These are phyloP conservation scores for Termitomyces sp. DNA, from an alignment of 768 basidiomycete genomes.

Conservation along the genomic window DNA sequence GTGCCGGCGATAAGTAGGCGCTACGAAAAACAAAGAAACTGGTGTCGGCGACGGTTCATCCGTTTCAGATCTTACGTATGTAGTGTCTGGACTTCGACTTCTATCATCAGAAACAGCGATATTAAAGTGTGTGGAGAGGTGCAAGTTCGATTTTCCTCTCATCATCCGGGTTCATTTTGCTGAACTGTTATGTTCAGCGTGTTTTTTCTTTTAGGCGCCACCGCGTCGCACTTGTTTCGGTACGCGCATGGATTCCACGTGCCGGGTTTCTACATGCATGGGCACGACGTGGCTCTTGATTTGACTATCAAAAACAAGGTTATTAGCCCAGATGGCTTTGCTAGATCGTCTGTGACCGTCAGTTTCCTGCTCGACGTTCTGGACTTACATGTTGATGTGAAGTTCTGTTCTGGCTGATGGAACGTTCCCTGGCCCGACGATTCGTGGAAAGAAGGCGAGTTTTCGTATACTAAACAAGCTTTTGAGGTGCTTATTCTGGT, in stretches of 20 bases:
- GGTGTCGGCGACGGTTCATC: not conserved
- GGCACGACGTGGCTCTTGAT: constrained; percentile 32
- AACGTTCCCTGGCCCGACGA: constrained; percentile 7
- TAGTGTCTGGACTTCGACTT: not conserved
- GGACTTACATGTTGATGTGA: not conserved
- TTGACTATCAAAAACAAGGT: constrained; percentile 60
- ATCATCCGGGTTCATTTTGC: not conserved
- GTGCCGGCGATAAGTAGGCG: not conserved
- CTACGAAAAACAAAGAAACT: not conserved
- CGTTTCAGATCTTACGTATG: not conserved
- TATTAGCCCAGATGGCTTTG: constrained; percentile 38
- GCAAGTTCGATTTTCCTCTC: not conserved
- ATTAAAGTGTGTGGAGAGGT: not conserved
- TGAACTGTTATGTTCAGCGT: not conserved
- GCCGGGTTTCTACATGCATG: not conserved
- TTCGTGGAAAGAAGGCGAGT: constrained; percentile 4
- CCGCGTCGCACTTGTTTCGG: not conserved
- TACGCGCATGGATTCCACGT: not conserved
- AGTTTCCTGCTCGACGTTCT: not conserved
- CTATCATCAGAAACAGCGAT: not conserved
- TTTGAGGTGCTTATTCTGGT: not conserved
- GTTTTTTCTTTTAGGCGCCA: not conserved
- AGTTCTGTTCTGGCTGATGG: constrained; percentile 8
- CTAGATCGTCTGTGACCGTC: constrained; percentile 4
- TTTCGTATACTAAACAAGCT: not conserved